phyloP scores from a whole-genome alignment of 768 basidiomycete species.

The Tulasnella calospora region DNA sequence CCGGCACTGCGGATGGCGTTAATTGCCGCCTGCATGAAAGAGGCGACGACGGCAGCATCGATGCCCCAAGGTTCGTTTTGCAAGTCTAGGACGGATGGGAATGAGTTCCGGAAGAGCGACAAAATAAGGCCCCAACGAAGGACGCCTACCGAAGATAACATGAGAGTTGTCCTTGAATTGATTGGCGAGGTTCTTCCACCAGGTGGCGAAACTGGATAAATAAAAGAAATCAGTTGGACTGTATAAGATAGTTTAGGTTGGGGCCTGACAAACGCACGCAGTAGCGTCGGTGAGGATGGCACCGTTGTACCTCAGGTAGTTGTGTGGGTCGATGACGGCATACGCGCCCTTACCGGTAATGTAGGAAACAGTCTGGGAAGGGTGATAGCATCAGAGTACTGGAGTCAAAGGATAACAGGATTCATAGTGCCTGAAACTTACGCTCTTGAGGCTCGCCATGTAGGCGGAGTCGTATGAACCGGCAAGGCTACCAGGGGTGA shows the following conservation, averaged over 20 bases:
- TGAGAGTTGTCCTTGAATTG: constrained; percentile 48
- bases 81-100: constrained; percentile 31
- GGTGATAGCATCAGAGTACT: background rate
- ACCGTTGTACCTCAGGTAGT: constrained; percentile 57
- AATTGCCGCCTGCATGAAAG: constrained; percentile 60
- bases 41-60: constrained; percentile 48
- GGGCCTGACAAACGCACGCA: constrained; percentile 35
- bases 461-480: constrained; percentile 53
- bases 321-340: constrained; percentile 55
- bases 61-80: constrained; percentile 61
- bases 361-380: constrained; percentile 46
- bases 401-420: background rate
- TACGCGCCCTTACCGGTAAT: constrained; percentile 57
- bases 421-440: background rate
- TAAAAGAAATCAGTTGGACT: background rate
- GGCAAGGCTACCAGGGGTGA: constrained; percentile 51
- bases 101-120: background rate
- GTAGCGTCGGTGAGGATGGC: constrained; percentile 47
- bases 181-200: constrained; percentile 54
- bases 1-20: constrained; percentile 60
- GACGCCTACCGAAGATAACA: constrained; percentile 58
- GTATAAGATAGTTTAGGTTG: background rate
- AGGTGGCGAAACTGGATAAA: constrained; percentile 16
- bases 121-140: background rate
- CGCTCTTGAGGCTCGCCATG: constrained; percentile 46